Conservation (phyloP, 352 stramenopile genomes). For the Blastocystis sp. region DNA sequence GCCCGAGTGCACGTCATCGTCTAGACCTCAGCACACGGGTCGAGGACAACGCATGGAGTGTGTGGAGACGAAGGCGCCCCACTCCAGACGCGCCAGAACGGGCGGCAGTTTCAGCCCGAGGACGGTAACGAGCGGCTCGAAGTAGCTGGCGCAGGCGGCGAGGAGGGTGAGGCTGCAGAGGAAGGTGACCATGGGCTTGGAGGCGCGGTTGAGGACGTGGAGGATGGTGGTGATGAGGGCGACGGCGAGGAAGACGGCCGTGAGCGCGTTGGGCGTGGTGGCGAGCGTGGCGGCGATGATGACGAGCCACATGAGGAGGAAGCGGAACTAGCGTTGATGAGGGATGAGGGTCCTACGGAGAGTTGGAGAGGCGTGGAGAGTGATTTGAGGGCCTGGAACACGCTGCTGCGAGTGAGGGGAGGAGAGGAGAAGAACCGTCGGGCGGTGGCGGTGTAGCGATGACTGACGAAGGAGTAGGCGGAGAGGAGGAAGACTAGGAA, state of each 20-base stretch:
- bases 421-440: neutral
- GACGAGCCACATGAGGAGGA: neutral
- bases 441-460: neutral
- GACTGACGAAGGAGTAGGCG: neutral
- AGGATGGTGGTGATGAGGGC: neutral
- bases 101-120: neutral
- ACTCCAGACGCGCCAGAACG: neutral
- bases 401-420: neutral
- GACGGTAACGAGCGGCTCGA: neutral
- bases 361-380: neutral
- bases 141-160: neutral
- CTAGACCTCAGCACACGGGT: neutral
- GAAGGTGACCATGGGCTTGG: neutral
- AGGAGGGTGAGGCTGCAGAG: neutral
- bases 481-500: neutral
- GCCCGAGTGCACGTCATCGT: neutral
- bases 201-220: neutral
- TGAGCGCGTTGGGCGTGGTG: neutral
- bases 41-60: neutral
- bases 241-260: neutral
- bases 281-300: neutral
- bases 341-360: neutral
- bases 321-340: neutral
- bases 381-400: neutral
- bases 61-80: conserved; percentile 21